Percentiles rank a stretch among this genome's conserved stretches.
These are phyloP conservation scores for Hyparrhenia diplandra DNA, from an alignment of 176 grass and related monocot species.

Conservation along the genomic window DNA sequence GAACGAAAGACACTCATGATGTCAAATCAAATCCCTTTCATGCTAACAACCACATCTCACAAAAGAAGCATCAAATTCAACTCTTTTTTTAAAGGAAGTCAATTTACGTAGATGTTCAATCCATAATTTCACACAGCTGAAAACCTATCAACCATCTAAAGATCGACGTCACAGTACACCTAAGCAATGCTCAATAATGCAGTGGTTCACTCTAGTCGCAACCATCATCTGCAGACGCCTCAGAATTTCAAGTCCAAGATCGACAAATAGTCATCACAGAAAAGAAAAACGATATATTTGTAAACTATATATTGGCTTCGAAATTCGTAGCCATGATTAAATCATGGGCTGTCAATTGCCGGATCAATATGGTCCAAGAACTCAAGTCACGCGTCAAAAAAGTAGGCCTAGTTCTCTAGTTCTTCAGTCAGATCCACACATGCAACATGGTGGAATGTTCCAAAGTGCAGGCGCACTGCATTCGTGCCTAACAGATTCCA, in stretches of 20 bases:
- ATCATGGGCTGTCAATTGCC: not conserved
- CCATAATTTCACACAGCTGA: not conserved
- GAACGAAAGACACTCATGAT: not conserved
- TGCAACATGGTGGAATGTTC: constrained; percentile 24
- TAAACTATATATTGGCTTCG: not conserved
- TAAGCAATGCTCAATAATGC: constrained; percentile 6
- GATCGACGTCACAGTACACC: not conserved
- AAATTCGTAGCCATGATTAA: not conserved
- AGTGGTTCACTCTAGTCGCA: not conserved
- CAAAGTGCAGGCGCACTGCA: constrained; percentile 8
- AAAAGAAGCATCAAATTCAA: not conserved
- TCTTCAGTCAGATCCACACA: not conserved
- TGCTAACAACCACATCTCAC: not conserved
- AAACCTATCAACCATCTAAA: not conserved
- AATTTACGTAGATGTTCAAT: not conserved
- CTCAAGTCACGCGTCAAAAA: not conserved
- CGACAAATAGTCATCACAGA: not conserved
- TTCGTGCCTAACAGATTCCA: constrained; percentile 33
- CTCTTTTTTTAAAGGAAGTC: not conserved
- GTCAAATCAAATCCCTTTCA: not conserved
- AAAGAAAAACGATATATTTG: not conserved
- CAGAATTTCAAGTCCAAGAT: not conserved
- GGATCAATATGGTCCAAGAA: constrained; percentile 25
- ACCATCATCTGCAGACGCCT: not conserved
- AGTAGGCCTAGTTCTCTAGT: not conserved